Percentiles rank a stretch among this genome's conserved stretches.
Evolutionary conservation across 176 grass and related monocot genomes (phyloP).

Genomic region (Eragrostis nindensis): DNA sequence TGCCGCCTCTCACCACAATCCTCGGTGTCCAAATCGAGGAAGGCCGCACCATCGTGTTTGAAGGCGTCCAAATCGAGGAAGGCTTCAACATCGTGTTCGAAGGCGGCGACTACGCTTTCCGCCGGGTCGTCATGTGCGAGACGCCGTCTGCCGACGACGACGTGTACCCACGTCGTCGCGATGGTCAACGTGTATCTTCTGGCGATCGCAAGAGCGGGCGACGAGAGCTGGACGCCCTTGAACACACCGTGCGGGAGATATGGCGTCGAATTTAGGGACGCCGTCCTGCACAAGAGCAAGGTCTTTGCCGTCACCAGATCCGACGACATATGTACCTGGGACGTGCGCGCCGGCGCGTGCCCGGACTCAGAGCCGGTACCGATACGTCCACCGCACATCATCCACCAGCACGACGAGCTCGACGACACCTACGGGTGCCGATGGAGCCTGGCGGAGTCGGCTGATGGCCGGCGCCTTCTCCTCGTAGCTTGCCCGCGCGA

Average conservation of each 20-base stretch:
- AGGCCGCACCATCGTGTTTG: too few relatives aligned
- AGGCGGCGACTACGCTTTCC: neutral
- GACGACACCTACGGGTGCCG: neutral
- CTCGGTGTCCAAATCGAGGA: too few relatives aligned
- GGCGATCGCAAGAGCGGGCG: neutral
- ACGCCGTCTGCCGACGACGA: neutral
- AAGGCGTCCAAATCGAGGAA: neutral
- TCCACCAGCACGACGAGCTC: neutral
- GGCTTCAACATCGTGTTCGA: fast-evolving
- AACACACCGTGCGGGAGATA: neutral
- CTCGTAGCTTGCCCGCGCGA: neutral
- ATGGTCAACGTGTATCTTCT: fast-evolving
- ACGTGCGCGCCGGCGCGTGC: neutral
- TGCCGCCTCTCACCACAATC: neutral
- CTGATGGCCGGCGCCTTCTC: neutral
- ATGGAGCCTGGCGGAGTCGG: neutral
- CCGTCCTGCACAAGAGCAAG: neutral
- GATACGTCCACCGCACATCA: neutral
- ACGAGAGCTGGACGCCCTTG: neutral
- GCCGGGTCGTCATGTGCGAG: neutral
- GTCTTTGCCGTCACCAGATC: neutral
- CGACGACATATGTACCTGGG: neutral
- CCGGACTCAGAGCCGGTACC: neutral
- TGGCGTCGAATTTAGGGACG: neutral
- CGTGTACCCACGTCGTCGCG: neutral